Conservation (phyloP, 768 basidiomycete species). For the Hysterangium stoloniferum region DNA sequence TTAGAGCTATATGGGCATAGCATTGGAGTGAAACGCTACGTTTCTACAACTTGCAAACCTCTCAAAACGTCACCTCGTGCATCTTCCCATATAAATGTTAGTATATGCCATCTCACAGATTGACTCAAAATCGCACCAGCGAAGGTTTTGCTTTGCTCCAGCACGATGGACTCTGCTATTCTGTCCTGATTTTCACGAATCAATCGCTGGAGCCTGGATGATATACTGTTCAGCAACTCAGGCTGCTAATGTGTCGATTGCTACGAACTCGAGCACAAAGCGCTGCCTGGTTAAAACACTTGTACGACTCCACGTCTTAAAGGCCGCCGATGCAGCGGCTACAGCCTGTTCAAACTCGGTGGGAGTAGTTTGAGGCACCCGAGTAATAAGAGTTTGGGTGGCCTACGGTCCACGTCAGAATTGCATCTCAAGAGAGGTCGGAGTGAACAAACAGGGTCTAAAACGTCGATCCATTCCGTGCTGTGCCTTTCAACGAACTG, state of each 20-base stretch:
- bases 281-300: constrained; percentile 82
- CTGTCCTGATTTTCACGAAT: constrained; percentile 82
- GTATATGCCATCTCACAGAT: too few relatives aligned
- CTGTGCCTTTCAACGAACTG: constrained; percentile 80
- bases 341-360: constrained; percentile 80
- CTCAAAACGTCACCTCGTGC: constrained; percentile 93
- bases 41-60: constrained; percentile 84
- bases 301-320: constrained; percentile 81
- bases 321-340: constrained; percentile 76
- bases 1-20: not conserved
- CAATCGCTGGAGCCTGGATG: constrained; percentile 77
- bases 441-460: constrained; percentile 67
- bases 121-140: constrained; percentile 41
- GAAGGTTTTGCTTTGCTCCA: constrained; percentile 94
- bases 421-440: not conserved
- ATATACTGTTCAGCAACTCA: too few relatives aligned
- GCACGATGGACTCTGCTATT: constrained; percentile 80
- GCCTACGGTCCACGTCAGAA: too few relatives aligned
- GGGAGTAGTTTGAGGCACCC: constrained; percentile 82
- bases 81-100: constrained; percentile 38
- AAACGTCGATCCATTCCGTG: constrained; percentile 74
- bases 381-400: constrained; percentile 83
- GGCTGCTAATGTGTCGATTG: too few relatives aligned
- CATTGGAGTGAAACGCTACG: constrained; percentile 14
- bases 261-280: constrained; percentile 79